Conservation (phyloP, 2,329 filamentous ascomycete species). For the Diaporthe capsici region DNA sequence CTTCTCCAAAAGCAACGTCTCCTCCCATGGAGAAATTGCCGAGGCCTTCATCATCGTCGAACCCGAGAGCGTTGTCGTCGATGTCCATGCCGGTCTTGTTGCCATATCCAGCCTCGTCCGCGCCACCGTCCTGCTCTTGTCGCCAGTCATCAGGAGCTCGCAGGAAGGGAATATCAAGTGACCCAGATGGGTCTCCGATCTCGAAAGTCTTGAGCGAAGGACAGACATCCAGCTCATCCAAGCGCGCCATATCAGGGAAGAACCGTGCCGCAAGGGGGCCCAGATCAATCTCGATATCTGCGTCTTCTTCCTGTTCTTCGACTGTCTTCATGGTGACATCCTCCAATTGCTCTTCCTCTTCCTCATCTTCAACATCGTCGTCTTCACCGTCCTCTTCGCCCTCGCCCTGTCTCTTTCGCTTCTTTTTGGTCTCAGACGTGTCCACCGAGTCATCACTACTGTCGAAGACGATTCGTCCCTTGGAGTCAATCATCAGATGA, state of each 20-base stretch:
- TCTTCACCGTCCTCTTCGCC: conserved; percentile 55
- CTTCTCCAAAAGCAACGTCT: conserved; percentile 92
- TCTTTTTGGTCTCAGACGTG: conserved; percentile 58
- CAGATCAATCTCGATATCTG: conserved; percentile 84
- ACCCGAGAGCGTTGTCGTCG: conserved; percentile 86
- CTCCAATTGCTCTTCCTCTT: conserved; percentile 53
- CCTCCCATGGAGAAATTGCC: conserved; percentile 78
- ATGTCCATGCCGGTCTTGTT: conserved; percentile 86
- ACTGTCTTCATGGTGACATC: conserved; percentile 57
- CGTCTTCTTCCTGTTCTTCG: conserved; percentile 63
- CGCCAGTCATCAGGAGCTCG: conserved; percentile 91
- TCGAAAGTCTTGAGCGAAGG: conserved; percentile 96
- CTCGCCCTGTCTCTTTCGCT: conserved; percentile 49
- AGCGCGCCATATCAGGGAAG: conserved; percentile 82
- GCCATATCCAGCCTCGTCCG: conserved; percentile 63
- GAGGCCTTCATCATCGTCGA: conserved; percentile 83
- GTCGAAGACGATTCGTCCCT: conserved; percentile 96
- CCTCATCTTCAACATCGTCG: conserved; percentile 57
- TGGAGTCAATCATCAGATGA: conserved; percentile 93
- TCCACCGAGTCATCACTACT: conserved; percentile 89
- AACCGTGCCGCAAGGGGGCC: conserved; percentile 81
- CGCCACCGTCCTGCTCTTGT: conserved; percentile 76
- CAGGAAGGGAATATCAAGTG: conserved; percentile 91
- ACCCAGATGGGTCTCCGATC: conserved; percentile 86
- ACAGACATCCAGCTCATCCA: conserved; percentile 93